These are phyloP conservation scores for Plasmodium vivax DNA, from an alignment of 169 alveolate species.

Conservation along the genomic window DNA sequence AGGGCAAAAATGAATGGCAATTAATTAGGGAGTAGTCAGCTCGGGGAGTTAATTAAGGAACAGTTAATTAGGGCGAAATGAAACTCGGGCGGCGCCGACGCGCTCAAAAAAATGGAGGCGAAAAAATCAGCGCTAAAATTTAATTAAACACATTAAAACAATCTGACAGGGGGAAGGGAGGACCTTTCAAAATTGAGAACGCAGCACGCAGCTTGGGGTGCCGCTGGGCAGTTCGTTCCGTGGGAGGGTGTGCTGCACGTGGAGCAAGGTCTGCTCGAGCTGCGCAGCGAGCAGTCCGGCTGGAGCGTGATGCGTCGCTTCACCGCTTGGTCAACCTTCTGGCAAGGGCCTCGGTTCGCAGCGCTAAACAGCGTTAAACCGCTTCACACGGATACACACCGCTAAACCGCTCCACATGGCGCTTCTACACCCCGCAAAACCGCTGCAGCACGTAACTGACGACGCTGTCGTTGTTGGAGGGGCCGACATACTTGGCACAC, in stretches of 20 bases:
- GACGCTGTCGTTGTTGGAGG: constrained; percentile 78
- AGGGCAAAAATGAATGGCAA: neutral
- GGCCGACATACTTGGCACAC: constrained; percentile 77
- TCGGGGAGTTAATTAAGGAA: neutral
- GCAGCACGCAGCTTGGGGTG: neutral
- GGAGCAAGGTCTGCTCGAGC: neutral
- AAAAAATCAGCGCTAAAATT: neutral
- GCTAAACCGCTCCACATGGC: neutral
- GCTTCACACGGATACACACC: too few relatives aligned
- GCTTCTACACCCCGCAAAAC: constrained; percentile 54
- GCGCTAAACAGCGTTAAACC: neutral
- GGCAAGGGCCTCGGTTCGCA: neutral
- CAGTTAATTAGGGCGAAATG: neutral
- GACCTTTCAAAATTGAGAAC: neutral
- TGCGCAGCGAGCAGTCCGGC: neutral
- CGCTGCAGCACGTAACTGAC: constrained; percentile 61
- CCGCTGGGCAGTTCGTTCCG: neutral
- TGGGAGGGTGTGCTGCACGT: neutral
- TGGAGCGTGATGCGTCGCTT: neutral
- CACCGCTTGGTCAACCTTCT: neutral
- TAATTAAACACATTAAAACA: neutral
- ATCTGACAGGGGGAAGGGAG: neutral
- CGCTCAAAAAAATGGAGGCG: neutral
- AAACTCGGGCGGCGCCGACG: neutral
- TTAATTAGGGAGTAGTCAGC: neutral